These are phyloP conservation scores for Aspergillus sp. DNA, from an alignment of 2,329 filamentous ascomycete species.

Conservation along the genomic window DNA sequence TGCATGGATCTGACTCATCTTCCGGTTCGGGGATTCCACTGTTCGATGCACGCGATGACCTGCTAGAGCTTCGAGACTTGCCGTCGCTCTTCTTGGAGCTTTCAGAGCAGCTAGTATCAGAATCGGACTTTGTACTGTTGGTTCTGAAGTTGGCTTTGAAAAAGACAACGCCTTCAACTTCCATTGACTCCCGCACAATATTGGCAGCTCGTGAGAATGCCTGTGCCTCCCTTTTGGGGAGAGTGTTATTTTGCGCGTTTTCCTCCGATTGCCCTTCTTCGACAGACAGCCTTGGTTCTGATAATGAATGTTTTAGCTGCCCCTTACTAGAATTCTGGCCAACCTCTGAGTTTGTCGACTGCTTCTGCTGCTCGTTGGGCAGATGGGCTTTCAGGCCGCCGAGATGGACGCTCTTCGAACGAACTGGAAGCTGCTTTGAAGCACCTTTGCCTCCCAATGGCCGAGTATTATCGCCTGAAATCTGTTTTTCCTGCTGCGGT, in stretches of 20 bases:
- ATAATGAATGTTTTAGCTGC: neutral
- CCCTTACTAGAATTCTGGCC: neutral
- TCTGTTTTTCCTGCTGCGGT: constrained; percentile 10
- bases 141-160: constrained; percentile 8
- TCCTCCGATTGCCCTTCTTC: neutral
- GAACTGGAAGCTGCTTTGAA: too few relatives aligned
- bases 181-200: constrained; percentile 37
- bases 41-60: too few relatives aligned
- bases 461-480: neutral
- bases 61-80: too few relatives aligned
- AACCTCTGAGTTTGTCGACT: neutral
- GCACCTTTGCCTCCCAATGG: too few relatives aligned
- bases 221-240: constrained; percentile 1
- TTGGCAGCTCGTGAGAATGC: constrained; percentile 40
- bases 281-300: neutral
- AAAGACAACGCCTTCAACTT: constrained; percentile 32
- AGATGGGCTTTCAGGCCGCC: neutral
- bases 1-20: constrained; percentile 1
- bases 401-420: too few relatives aligned
- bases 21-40: neutral
- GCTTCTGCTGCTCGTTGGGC: neutral
- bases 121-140: neutral
- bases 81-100: neutral
- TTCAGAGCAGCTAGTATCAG: neutral
- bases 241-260: neutral